Evolutionary conservation across 108 stramenopile species (phyloP).

Genomic region (Skeletonema potamos): DNA sequence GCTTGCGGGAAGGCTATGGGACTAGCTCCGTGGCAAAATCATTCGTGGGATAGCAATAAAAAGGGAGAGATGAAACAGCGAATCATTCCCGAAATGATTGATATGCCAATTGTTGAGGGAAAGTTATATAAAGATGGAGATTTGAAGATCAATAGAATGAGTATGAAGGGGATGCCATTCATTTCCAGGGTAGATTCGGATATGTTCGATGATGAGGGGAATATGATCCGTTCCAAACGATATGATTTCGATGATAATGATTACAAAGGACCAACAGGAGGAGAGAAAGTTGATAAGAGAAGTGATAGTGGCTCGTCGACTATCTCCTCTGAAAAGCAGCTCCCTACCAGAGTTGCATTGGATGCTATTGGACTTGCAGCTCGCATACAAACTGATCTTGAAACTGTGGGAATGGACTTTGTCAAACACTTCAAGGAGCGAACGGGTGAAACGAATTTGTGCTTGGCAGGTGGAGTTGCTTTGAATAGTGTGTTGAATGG

Average conservation of each 20-base stretch:
- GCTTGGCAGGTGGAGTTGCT: slow-evolving; percentile 92
- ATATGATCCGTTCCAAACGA: slow-evolving; percentile 53
- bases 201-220: slow-evolving; percentile 67
- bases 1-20: slow-evolving; percentile 97
- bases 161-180: slow-evolving; percentile 63
- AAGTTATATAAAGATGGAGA: slow-evolving; percentile 58
- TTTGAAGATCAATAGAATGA: slow-evolving; percentile 58
- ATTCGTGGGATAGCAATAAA: slow-evolving; percentile 65
- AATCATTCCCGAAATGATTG: slow-evolving; percentile 33
- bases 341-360: slow-evolving; percentile 75
- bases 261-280: slow-evolving; percentile 14
- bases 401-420: slow-evolving; percentile 83
- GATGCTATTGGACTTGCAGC: slow-evolving; percentile 79
- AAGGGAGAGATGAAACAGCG: background rate
- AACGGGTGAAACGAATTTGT: slow-evolving; percentile 84
- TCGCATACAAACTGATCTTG: slow-evolving; percentile 83
- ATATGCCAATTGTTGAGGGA: slow-evolving; percentile 55
- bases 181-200: slow-evolving; percentile 76
- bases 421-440: slow-evolving; percentile 75
- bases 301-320: slow-evolving; percentile 8
- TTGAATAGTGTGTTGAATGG: slow-evolving; percentile 94
- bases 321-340: slow-evolving; percentile 31
- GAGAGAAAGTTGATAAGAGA: background rate
- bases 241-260: slow-evolving; percentile 84
- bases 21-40: slow-evolving; percentile 86